Conservation (phyloP, 148 eudicot genomes). For the Oxyria digyna region DNA sequence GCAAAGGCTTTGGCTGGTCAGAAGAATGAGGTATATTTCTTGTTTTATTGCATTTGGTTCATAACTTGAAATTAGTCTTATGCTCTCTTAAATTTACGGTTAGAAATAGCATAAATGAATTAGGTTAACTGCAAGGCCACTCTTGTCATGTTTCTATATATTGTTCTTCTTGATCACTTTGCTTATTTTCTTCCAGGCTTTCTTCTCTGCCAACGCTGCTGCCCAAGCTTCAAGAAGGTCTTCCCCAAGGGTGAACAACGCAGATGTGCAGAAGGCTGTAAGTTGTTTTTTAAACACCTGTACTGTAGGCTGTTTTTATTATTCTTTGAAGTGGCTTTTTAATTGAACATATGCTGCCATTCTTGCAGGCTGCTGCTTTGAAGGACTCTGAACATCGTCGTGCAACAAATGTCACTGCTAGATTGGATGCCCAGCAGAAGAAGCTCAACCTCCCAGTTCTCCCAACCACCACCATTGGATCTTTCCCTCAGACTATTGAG, state of each 20-base stretch:
- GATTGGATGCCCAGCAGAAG: conserved; percentile 93
- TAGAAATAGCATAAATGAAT: background rate
- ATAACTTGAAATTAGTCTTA: background rate
- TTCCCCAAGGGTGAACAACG: conserved; percentile 84
- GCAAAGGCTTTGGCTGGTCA: conserved; percentile 81
- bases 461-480: conserved; percentile 95
- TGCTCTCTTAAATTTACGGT: background rate
- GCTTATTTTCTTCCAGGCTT: conserved; percentile 34
- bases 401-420: conserved; percentile 79
- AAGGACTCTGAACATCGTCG: conserved; percentile 92
- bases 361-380: conserved; percentile 73
- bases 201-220: conserved; percentile 82
- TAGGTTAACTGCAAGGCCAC: background rate
- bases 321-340: background rate
- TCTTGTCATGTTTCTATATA: background rate
- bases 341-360: background rate
- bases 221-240: conserved; percentile 83
- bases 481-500: conserved; percentile 91
- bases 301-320: background rate
- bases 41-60: background rate
- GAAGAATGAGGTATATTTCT: conserved; percentile 61
- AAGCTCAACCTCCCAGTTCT: conserved; percentile 90
- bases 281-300: conserved; percentile 19
- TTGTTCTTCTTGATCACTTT: background rate
- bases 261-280: conserved; percentile 90